Conservation (phyloP, 768 basidiomycete genomes). For the Dendrothele bispora region DNA sequence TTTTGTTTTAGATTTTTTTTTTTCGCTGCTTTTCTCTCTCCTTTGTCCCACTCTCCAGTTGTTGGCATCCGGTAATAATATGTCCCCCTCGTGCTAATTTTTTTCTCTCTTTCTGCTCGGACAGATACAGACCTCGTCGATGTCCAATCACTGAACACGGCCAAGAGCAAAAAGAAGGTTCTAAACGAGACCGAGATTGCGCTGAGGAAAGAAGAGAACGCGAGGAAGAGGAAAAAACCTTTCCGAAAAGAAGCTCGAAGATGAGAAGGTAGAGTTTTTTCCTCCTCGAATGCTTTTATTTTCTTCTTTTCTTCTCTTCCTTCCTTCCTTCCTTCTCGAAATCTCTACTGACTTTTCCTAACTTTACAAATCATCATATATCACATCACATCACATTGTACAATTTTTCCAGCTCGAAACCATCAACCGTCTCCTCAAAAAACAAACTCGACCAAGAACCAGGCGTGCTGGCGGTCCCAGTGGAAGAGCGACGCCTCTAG, state of each 20-base stretch:
- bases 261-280: constrained; percentile 88
- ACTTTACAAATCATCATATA: too few species aligned
- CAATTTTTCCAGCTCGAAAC: constrained; percentile 64
- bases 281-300: constrained; percentile 10
- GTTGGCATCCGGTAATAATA: too few species aligned
- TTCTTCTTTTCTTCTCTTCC: not conserved
- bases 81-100: too few species aligned
- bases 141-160: constrained; percentile 1
- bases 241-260: constrained; percentile 80
- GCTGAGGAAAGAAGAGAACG: constrained; percentile 75
- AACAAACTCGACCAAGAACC: constrained; percentile 69
- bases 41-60: too few species aligned
- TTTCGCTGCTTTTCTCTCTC: not conserved
- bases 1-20: not conserved
- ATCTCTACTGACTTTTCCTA: too few species aligned
- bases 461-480: constrained; percentile 37
- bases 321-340: not conserved
- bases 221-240: constrained; percentile 79
- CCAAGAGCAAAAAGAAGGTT: constrained; percentile 58
- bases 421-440: constrained; percentile 86
- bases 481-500: constrained; percentile 1
- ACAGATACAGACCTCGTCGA: constrained; percentile 7
- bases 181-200: constrained; percentile 75
- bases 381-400: not conserved
- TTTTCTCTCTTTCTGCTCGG: too few species aligned